Evolutionary conservation across 495 filamentous ascomycete species (phyloP), one percentile per base, ranked within the genome.

Genomic region (Trichoderma asperelloides): DNA sequence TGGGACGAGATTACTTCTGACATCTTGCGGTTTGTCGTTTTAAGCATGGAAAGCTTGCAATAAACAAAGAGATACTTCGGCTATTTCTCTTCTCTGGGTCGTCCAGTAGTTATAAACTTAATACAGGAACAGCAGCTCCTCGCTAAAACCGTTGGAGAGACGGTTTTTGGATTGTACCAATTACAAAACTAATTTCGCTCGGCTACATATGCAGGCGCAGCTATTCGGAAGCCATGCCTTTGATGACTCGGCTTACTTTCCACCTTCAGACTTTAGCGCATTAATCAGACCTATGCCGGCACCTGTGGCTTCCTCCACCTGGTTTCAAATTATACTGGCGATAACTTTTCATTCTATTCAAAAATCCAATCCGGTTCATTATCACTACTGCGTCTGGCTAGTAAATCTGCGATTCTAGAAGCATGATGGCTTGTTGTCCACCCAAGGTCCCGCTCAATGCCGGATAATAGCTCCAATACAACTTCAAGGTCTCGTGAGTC

Each of bases 351-450:
- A 6, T 7, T 7, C 8, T 60, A 60, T 9, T 18, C 11, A 30
- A 60, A 60, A 30, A 60, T 60, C 55, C 55, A 60, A 5, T 18
- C 25, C 28, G 55, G 25, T 5, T 33, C 25, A 2, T 30, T 27
- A 21, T 60, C 25, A 16, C 27, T 60, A 25, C 13, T 60, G 8
- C 55, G 23, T 30, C 55, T 28, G 7, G 55, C 27, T 3, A 60
- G 55, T 21, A 60, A 30, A 12, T 60, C 55, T 16, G 25, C 55
- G 16, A 60, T 60, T 16, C 55, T 3, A 15, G 55, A 60, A 30
- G 55, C 55, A 60, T 60, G 55, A 16, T 60, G 55, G 27, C 55
- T 60, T 30, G 55, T 60, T 18, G 55, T 60, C 55, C 55, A 60
- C 9, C 55, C 55, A 33, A 60, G 55, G 25, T 60, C 55, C 27